Conservation (phyloP, 164 flowering plant genomes). For the Umbilicus rupestris region DNA sequence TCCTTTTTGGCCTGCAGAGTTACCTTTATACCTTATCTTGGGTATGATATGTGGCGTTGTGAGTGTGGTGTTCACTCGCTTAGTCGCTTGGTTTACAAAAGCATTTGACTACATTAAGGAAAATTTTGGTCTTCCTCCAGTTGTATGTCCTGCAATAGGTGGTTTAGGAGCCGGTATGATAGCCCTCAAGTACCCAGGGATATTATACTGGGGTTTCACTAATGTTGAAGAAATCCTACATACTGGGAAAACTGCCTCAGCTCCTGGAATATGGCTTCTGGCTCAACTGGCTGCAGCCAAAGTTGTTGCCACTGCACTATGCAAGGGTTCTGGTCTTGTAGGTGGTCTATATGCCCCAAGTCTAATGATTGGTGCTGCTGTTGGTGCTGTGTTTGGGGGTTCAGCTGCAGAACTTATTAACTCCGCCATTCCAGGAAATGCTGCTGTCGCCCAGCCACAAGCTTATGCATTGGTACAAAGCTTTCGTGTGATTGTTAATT, state of each 20-base stretch:
- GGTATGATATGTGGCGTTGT: conserved; percentile 99
- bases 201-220: conserved; percentile 96
- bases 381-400: conserved; percentile 99
- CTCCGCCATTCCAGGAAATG: conserved; percentile 91
- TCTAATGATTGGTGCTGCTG: conserved; percentile 99
- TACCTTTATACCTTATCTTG: conserved; percentile 84
- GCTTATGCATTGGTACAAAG: conserved; percentile 85
- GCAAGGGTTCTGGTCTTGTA: conserved; percentile 98
- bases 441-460: conserved; percentile 95
- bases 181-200: conserved; percentile 95
- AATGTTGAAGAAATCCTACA: conserved; percentile 96
- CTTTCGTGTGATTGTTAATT: conserved; percentile 3
- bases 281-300: conserved; percentile 89
- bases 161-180: conserved; percentile 95
- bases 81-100: conserved; percentile 77
- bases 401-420: conserved; percentile 85
- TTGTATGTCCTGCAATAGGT: conserved; percentile 93
- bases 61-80: conserved; percentile 79
- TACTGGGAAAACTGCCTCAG: conserved; percentile 95
- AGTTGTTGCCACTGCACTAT: conserved; percentile 92
- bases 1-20: conserved; percentile 45
- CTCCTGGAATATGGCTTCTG: conserved; percentile 92
- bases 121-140: conserved; percentile 65
- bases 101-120: conserved; percentile 68
- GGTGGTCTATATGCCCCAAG: conserved; percentile 99